Conservation (phyloP, 2,329 filamentous ascomycete species). For the Coleophoma crateriformis region DNA sequence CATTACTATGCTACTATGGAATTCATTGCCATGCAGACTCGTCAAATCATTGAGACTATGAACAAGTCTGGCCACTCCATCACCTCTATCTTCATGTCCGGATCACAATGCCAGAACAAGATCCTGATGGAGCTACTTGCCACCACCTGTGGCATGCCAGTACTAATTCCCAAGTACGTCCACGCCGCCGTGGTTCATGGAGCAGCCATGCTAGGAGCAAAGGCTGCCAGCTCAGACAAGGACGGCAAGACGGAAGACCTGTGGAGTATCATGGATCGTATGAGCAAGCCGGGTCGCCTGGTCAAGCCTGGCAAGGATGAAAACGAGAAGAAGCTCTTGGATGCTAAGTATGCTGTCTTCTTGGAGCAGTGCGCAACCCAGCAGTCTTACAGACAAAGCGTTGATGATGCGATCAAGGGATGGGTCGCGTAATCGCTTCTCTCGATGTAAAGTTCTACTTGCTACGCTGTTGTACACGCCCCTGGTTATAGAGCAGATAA, state of each 20-base stretch:
- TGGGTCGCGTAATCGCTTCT: conserved; percentile 26
- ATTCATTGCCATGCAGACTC: conserved; percentile 95
- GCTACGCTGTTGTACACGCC: no score
- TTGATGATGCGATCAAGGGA: conserved; percentile 56
- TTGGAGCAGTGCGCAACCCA: conserved; percentile 86
- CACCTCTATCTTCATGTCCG: conserved; percentile 96
- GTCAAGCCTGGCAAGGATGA: conserved; percentile 69
- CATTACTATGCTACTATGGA: conserved; percentile 97
- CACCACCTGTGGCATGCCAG: conserved; percentile 85
- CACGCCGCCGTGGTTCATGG: conserved; percentile 95
- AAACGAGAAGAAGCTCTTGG: conserved; percentile 72
- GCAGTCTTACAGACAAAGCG: conserved; percentile 70
- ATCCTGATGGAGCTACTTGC: conserved; percentile 89
- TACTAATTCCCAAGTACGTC: conserved; percentile 88
- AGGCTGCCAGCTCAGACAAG: conserved; percentile 80
- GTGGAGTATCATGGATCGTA: conserved; percentile 96
- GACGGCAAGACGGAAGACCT: conserved; percentile 78
- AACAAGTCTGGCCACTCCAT: conserved; percentile 85
- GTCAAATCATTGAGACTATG: conserved; percentile 93
- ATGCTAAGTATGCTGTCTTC: conserved; percentile 94
- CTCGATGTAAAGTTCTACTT: no score
- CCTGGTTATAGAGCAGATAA: no score
- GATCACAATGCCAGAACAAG: conserved; percentile 93
- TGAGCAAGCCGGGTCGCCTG: conserved; percentile 88
- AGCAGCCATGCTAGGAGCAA: conserved; percentile 96